A percentile compares a stretch with the other conserved stretches of the same genome.
These are phyloP conservation scores for Halteria grandinella DNA, from an alignment of 73 alveolate species.

Conservation along the genomic window DNA sequence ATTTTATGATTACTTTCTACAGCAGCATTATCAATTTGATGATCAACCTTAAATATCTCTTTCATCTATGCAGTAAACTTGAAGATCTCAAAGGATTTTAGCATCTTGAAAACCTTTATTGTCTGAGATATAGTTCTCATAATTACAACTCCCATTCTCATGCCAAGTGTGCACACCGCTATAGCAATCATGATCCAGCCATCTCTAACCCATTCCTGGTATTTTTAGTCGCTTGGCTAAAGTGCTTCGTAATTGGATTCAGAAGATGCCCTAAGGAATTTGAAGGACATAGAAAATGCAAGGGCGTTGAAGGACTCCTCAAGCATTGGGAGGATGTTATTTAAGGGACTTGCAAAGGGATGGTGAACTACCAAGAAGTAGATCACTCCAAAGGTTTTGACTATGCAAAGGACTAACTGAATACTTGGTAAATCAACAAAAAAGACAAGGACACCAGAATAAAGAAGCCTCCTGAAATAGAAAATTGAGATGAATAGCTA, in stretches of 20 bases:
- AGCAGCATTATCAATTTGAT: too few species aligned
- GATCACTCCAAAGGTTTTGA: background rate
- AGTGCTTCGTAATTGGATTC: background rate
- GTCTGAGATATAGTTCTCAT: too few species aligned
- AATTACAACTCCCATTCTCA: too few species aligned
- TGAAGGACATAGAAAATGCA: constrained; percentile 1
- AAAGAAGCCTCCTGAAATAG: constrained; percentile 22
- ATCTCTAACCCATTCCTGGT: constrained; percentile 18
- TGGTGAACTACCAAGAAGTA: background rate
- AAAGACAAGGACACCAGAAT: background rate
- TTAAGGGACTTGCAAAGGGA: background rate
- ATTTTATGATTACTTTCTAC: too few species aligned
- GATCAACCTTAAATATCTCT: too few species aligned
- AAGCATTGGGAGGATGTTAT: background rate
- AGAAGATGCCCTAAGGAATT: background rate
- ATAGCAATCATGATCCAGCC: constrained; percentile 26
- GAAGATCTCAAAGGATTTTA: too few species aligned
- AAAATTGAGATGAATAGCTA: constrained; percentile 3
- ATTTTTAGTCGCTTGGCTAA: too few species aligned
- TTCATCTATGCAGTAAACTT: too few species aligned
- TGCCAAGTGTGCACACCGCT: too few species aligned
- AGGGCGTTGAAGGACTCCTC: background rate
- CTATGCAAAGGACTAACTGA: constrained; percentile 5
- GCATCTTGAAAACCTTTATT: too few species aligned
- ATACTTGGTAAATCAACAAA: constrained; percentile 1